phyloP scores from a whole-genome alignment of 306 rosid genomes.

The Rosa rugosa region DNA sequence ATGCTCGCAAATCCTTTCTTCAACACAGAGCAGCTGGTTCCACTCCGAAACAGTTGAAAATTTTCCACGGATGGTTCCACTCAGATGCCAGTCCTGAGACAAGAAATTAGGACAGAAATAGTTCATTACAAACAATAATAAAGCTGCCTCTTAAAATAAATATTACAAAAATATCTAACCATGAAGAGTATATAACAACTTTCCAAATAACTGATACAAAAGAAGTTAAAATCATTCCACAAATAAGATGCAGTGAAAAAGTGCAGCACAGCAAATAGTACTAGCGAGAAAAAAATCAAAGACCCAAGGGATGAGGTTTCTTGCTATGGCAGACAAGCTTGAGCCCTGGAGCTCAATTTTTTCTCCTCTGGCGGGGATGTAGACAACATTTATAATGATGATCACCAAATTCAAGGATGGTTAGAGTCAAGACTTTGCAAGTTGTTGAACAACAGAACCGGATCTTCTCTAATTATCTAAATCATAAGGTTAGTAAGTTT shows the following conservation, averaged over 20 bases:
- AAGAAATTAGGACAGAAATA: slow-evolving; percentile 7
- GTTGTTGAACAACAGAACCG: background rate
- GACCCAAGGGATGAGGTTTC: background rate
- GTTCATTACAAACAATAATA: background rate
- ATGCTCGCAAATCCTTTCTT: slow-evolving; percentile 18
- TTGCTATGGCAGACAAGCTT: background rate
- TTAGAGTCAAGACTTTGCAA: background rate
- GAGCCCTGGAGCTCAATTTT: background rate
- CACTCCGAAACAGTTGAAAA: slow-evolving; percentile 27
- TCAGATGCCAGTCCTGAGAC: slow-evolving; percentile 26
- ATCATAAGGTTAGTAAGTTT: background rate
- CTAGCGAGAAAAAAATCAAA: background rate
- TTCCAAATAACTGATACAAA: background rate
- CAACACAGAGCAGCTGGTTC: slow-evolving; percentile 10
- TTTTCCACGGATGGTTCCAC: slow-evolving; percentile 17
- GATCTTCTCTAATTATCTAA: background rate
- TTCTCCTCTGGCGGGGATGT: background rate
- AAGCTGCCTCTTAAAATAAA: background rate
- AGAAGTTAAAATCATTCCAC: background rate
- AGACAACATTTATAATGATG: background rate
- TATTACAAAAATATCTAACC: background rate
- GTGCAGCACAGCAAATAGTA: background rate
- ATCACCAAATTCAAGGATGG: background rate
- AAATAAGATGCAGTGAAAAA: background rate
- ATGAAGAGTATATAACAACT: background rate